Conservation (phyloP, 1,139 yeast genomes). For the Hanseniaspora gamundiae region DNA sequence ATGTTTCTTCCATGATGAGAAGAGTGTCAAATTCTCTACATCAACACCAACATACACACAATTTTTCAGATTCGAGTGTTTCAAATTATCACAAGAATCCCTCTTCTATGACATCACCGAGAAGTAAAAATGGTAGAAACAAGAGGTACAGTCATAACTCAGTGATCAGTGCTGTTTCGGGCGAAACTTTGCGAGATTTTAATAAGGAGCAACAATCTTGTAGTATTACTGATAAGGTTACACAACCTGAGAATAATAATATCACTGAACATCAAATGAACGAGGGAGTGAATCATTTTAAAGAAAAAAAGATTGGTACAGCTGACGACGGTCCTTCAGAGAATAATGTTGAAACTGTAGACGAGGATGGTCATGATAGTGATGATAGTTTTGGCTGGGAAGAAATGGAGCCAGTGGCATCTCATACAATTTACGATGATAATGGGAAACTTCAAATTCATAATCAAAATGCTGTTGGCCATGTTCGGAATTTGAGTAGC, state of each 20-base stretch:
- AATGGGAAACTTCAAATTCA: conserved; percentile 37
- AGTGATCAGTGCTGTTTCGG: neutral
- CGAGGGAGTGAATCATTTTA: neutral
- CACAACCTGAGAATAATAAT: neutral
- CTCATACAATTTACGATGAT: conserved; percentile 44
- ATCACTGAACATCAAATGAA: too few relatives aligned
- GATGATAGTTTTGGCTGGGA: conserved; percentile 32
- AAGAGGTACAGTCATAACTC: conserved; percentile 1
- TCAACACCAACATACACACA: neutral
- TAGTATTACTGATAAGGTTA: too few relatives aligned
- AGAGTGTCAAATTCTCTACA: neutral
- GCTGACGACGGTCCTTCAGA: neutral
- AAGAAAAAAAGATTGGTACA: neutral
- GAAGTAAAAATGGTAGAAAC: neutral
- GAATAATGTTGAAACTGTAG: neutral
- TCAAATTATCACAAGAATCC: neutral
- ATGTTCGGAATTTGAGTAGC: conserved; percentile 1
- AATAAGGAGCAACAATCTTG: too few relatives aligned
- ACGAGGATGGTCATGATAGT: conserved; percentile 14
- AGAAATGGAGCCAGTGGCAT: conserved; percentile 50
- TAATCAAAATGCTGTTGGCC: conserved; percentile 11
- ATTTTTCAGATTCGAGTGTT: neutral
- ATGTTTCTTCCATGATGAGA: neutral
- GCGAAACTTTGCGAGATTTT: conserved; percentile 2
- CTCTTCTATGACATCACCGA: neutral